These are phyloP conservation scores for Jatropha multifida DNA, from an alignment of 441 rosid genomes.

Conservation along the genomic window DNA sequence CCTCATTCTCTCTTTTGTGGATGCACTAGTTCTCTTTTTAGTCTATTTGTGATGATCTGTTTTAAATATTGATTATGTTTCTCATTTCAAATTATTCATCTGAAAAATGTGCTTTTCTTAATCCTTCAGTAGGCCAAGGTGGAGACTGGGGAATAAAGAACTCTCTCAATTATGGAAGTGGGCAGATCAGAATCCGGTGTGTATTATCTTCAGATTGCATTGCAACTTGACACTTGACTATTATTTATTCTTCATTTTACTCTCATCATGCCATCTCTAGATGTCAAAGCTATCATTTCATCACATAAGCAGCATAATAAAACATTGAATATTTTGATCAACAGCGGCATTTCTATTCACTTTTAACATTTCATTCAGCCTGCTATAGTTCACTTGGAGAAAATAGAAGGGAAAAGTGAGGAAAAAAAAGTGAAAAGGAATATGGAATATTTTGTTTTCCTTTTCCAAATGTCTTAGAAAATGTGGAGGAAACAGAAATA, in stretches of 20 bases:
- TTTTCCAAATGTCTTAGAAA: not conserved
- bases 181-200: slow-evolving; percentile 94
- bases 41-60: too few species aligned
- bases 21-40: not conserved
- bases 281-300: slow-evolving; percentile 3
- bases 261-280: not conserved
- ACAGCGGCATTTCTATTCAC: not conserved
- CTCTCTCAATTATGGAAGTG: slow-evolving; percentile 98
- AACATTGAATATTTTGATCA: not conserved
- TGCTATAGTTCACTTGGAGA: not conserved
- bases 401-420: not conserved
- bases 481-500: not conserved
- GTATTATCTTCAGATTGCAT: slow-evolving; percentile 17
- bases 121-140: slow-evolving; percentile 72
- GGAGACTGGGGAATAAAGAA: slow-evolving; percentile 96
- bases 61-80: not conserved
- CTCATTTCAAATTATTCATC: not conserved
- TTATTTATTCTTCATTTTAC: not conserved
- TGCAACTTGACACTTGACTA: not conserved
- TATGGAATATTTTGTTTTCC: not conserved
- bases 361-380: not conserved
- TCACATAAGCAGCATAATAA: not conserved
- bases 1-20: not conserved
- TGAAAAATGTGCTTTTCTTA: slow-evolving; percentile 15
- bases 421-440: not conserved